phyloP scores from a whole-genome alignment of 2,329 filamentous ascomycete genomes.

The Diplodia sapinea region DNA sequence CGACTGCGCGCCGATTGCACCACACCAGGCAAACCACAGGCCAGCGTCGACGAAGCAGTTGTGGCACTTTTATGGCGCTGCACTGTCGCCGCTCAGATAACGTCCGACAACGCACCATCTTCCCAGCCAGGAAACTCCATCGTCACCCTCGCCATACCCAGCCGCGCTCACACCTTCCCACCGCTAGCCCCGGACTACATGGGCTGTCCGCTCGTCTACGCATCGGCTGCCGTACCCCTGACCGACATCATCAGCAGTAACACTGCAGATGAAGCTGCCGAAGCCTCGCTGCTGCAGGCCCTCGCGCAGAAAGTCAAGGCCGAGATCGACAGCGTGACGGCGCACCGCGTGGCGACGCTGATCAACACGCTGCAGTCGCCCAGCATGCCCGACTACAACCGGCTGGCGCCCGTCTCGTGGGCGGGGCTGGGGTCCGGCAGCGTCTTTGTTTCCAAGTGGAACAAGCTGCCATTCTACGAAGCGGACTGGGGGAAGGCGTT shows the following conservation, averaged over 20 bases:
- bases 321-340: slow-evolving; percentile 10
- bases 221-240: background rate
- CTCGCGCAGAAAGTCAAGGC: background rate
- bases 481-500: background rate
- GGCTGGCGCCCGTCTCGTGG: slow-evolving; percentile 3
- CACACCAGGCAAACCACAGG: slow-evolving; percentile 57
- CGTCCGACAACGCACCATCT: slow-evolving; percentile 50
- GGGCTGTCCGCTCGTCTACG: slow-evolving; percentile 20
- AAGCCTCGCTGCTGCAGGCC: background rate
- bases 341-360: background rate
- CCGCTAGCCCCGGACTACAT: slow-evolving; percentile 22
- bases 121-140: slow-evolving; percentile 51
- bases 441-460: background rate
- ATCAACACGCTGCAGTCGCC: slow-evolving; percentile 14
- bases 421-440: background rate
- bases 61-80: slow-evolving; percentile 59
- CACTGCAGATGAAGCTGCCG: background rate
- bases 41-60: slow-evolving; percentile 57
- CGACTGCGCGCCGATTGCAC: slow-evolving; percentile 43
- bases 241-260: background rate
- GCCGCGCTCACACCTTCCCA: slow-evolving; percentile 5
- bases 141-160: slow-evolving; percentile 49
- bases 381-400: slow-evolving; percentile 14
- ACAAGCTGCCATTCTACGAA: background rate
- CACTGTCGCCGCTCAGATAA: slow-evolving; percentile 50